These are phyloP conservation scores for Populus hybrid DNA, from an alignment of 441 rosid species.

Conservation along the genomic window DNA sequence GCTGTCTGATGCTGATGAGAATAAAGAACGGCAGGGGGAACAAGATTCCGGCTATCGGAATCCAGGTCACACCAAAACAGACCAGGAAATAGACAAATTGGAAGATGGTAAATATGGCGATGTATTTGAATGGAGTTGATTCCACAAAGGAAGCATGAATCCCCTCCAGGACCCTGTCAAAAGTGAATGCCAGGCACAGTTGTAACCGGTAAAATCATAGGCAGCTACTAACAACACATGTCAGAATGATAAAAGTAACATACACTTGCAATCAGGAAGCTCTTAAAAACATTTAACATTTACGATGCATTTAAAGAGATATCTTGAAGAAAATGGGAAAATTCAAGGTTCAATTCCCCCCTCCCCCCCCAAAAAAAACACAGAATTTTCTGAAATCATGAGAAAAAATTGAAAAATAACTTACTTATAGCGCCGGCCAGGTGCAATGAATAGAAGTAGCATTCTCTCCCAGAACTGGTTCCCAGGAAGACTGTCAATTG, in stretches of 20 bases:
- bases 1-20: constrained; percentile 43
- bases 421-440: constrained; percentile 47
- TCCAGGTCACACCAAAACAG: constrained; percentile 59
- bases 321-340: neutral
- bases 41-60: constrained; percentile 52
- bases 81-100: constrained; percentile 45
- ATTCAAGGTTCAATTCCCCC: neutral
- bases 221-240: neutral
- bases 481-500: constrained; percentile 59
- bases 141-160: constrained; percentile 57
- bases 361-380: too few relatives aligned
- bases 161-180: constrained; percentile 43
- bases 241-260: neutral
- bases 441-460: constrained; percentile 42
- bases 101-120: constrained; percentile 43
- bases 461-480: constrained; percentile 62
- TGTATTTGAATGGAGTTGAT: constrained; percentile 47
- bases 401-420: constrained; percentile 4
- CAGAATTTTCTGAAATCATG: too few relatives aligned
- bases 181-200: neutral
- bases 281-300: neutral
- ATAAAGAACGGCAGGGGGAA: constrained; percentile 62
- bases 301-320: too few relatives aligned
- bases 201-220: neutral
- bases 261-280: neutral